Percentiles rank a stretch among this genome's conserved stretches.
These are phyloP conservation scores for Suillus clintonianus DNA, from an alignment of 768 basidiomycete genomes.

Conservation along the genomic window DNA sequence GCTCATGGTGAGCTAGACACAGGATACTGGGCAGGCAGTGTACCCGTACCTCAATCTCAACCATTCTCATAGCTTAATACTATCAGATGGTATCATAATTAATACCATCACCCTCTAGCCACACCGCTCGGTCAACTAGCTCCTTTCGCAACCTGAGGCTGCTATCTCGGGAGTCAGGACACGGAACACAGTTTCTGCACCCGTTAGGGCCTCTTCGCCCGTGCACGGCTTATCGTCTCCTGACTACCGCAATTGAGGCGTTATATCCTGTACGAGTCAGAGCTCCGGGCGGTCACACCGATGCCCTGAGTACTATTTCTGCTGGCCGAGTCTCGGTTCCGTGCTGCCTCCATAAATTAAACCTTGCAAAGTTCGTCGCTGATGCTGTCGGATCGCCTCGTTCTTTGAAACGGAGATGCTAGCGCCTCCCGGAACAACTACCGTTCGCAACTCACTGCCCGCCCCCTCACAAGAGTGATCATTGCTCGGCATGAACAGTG, in stretches of 20 bases:
- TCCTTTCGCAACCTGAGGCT: background rate
- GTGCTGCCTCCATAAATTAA: too few relatives aligned
- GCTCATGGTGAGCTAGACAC: background rate
- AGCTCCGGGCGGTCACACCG: too few relatives aligned
- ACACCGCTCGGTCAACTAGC: background rate
- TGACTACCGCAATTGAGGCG: background rate
- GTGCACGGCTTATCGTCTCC: background rate
- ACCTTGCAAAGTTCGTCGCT: background rate
- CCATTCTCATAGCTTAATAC: background rate
- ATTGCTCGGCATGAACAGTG: background rate
- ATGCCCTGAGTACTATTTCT: background rate
- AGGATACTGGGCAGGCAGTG: slow-evolving; percentile 3
- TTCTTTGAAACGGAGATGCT: background rate
- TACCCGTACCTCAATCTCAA: background rate
- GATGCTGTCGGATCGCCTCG: background rate
- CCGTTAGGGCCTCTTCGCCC: background rate
- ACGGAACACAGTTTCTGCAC: background rate
- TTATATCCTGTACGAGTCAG: background rate
- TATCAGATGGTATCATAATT: background rate
- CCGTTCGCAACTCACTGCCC: background rate
- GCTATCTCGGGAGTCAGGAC: background rate
- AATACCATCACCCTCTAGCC: background rate
- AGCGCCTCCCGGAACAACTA: background rate
- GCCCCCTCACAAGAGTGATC: background rate
- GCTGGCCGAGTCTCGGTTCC: background rate